Base-by-base conservation (phyloP, 176 grass and related monocot genomes). In the Dendrocalamus sinicus region DNA sequence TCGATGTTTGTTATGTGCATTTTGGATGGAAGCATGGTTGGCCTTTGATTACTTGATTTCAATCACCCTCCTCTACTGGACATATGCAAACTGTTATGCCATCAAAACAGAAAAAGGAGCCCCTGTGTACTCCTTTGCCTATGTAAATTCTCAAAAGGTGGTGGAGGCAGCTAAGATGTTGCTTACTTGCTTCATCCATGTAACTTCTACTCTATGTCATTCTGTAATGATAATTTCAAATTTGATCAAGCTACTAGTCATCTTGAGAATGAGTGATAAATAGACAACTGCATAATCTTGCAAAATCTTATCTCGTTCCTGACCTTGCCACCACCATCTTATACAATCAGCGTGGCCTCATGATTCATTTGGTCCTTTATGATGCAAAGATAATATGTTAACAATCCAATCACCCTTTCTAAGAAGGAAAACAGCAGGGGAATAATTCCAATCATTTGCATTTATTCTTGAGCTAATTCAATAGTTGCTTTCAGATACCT, bases 261-360 rank as follows among this genome's bases (percentile, higher is more conserved):
- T 28, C 17, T 70, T 48, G 8, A 61, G 22, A 83, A 77, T 15
- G 16, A 50, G 53, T 69, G 14, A 47, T 47, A 47, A 77, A 48
- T 24, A 47, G 6, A 76, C 20, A 88, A 83, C 17, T 12, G 39
- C 64, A 45, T 62, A 77, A 52, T 20, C 73, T 83, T 83, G 72
- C 22, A 71, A 70, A 44, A 78, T 16, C 44, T 61, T 62, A 52
- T 76, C 20, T 39, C 63, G 30, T 50, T 63, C 24, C 22, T 80
- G 40, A 58, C 50, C 39, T 80, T 16, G 30, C 10, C 37, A 28
- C 37, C 41, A 67, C 8, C 10, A 51, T 84, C 5, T 57, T 72
- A 79, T 73, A 24, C n/a, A 44, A 23, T 26, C 47, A 12, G 2
- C 12, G 45, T 70, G 55, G 67, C 67, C 2, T 64, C 23, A 51